Evolutionary conservation across 106 monocot genomes (phyloP), one percentile per base, ranked within the genome.

Genomic region (Acanthochlamys bracteata): DNA sequence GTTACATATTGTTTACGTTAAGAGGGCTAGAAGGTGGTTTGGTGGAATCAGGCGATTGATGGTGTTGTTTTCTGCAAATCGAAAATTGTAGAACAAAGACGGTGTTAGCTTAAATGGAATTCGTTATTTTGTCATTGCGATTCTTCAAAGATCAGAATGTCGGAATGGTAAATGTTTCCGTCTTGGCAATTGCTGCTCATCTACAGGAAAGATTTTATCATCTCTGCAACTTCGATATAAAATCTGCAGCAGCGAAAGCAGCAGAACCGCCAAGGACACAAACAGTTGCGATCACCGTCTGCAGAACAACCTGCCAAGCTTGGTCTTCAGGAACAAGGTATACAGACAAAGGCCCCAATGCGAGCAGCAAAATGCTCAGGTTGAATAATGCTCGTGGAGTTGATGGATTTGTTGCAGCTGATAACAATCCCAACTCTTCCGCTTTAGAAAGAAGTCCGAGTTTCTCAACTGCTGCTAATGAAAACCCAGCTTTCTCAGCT

Each of bases 371-470:
- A 20, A 88, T 53, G 74, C 90, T 84, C 10, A 87, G 60, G 23
- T 51, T 69, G 14, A 82, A 66, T 11, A 96, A 80, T 15, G 76
- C 20, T 10, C 72, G 58, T 0, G 95, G 95, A 0, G 87, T 87
- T 0, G 65, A 70, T 0, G 87, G 90, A 63, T 96, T 90, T 0
- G 87, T 88, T 43, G 84, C 88, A 10, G 95, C 95, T 4, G 95
- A 96, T 11, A 96, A 46, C 12, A 88, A 61, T 1, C 87, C 88
- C 1, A 96, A 65, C 41, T 96, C 84, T 66, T 96, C 95, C 0
- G 95, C 90, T 71, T 96, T 96, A 0, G 95, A 91, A 47, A 96
- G 78, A 65, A 96, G 84, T 12, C 95, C 96, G 40, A 96, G 41
- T 65, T 76, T 73, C 77, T 96, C 96, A 22, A 96, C 84, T 0